Percentiles rank a stretch among this genome's conserved stretches.
Evolutionary conservation across 495 filamentous ascomycete species (phyloP).

Genomic region (Podospora pseudocomata): DNA sequence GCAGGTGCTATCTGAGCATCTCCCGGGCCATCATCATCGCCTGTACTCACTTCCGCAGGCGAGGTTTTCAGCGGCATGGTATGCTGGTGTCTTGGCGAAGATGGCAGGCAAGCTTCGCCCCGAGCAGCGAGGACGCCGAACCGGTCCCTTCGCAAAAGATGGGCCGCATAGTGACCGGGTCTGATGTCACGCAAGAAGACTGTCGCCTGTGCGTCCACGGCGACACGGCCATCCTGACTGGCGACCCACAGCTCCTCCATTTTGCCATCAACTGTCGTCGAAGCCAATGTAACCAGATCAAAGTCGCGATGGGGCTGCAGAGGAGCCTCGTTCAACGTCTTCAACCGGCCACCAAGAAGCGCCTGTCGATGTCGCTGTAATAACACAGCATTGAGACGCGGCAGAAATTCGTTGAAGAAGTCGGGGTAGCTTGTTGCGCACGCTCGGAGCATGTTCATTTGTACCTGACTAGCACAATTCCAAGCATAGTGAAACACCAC

Average conservation of each 20-base stretch:
- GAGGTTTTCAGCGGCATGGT: no score
- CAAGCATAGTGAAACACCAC: constrained; percentile 2
- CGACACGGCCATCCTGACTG: neutral
- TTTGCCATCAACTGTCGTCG: neutral
- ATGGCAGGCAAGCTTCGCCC: neutral
- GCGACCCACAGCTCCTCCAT: neutral
- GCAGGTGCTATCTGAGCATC: no score
- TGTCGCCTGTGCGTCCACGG: neutral
- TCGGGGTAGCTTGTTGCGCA: neutral
- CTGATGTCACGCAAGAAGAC: neutral
- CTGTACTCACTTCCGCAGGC: no score
- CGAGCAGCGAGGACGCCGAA: constrained; percentile 3
- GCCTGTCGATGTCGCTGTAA: constrained; percentile 2
- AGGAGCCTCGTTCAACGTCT: constrained; percentile 8
- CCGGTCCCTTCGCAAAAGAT: constrained; percentile 2
- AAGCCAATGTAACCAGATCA: neutral
- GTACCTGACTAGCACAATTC: constrained; percentile 6
- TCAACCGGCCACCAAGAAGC: neutral
- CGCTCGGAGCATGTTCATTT: constrained; percentile 7
- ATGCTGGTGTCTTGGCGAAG: neutral
- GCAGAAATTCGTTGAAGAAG: neutral
- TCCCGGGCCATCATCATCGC: no score
- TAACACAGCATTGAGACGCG: constrained; percentile 4
- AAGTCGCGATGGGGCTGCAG: constrained; percentile 4
- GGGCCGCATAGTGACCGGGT: neutral